Evolutionary conservation across 352 stramenopile species (phyloP).

Genomic region (Phytopythium ostracodes): DNA sequence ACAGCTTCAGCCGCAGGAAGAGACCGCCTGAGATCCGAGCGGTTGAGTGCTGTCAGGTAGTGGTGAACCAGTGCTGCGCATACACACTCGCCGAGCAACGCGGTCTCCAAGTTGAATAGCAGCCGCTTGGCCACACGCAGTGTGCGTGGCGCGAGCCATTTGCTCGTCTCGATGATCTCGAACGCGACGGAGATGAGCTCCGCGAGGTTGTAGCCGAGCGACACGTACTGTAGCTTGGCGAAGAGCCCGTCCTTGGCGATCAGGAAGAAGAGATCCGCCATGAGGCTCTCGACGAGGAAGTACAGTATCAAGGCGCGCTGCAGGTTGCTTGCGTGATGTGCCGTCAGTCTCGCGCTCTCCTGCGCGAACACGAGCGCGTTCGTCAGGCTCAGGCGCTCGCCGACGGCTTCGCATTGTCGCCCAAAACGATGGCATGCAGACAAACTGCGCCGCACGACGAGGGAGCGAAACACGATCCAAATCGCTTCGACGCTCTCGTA

Average conservation of each 20-base stretch:
- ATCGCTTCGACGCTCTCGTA: conserved; percentile 19
- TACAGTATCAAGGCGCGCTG: conserved; percentile 18
- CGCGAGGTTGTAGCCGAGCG: conserved; percentile 24
- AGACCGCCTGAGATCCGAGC: conserved; percentile 13
- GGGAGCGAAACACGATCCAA: conserved; percentile 24
- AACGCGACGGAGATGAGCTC: conserved; percentile 17
- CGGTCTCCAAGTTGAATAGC: conserved; percentile 20
- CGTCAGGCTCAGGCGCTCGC: conserved; percentile 16
- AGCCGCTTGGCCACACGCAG: conserved; percentile 10
- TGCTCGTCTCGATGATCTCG: conserved; percentile 15
- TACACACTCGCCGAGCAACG: conserved; percentile 12
- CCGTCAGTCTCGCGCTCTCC: conserved; percentile 24
- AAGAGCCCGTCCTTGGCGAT: conserved; percentile 28
- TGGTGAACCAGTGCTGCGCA: conserved; percentile 12
- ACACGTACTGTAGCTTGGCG: conserved; percentile 30
- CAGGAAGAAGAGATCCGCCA: conserved; percentile 26
- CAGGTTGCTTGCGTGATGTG: conserved; percentile 24
- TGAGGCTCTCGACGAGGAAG: conserved; percentile 22
- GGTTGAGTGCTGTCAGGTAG: conserved; percentile 15
- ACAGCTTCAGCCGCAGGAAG: conserved; percentile 13
- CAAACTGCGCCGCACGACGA: conserved; percentile 21
- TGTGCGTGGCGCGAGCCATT: background rate
- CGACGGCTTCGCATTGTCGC: conserved; percentile 19
- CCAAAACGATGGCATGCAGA: conserved; percentile 22
- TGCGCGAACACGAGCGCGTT: conserved; percentile 30